Evolutionary conservation across 1,284 basidiomycete genomes (phyloP).

Genomic region (Megacollybia platyphylla): DNA sequence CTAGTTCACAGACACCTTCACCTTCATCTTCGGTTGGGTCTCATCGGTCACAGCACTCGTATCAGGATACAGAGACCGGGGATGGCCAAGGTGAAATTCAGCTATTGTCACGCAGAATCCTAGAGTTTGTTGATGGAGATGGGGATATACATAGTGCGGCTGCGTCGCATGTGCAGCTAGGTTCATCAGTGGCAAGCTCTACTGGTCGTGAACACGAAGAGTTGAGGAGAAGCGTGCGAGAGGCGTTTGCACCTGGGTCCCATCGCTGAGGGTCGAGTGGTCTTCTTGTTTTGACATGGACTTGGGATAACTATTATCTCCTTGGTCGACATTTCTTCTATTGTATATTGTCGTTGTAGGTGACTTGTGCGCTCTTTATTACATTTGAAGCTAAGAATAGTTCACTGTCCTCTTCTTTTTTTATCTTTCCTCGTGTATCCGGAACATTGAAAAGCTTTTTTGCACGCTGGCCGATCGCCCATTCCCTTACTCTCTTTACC

Average conservation of each 20-base stretch:
- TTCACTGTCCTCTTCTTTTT: constrained; percentile 10
- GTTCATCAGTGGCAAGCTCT: constrained; percentile 46
- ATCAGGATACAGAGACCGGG: constrained; percentile 72
- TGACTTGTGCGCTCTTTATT: constrained; percentile 3
- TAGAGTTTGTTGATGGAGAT: constrained; percentile 75
- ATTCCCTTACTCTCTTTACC: background rate
- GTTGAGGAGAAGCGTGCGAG: constrained; percentile 64
- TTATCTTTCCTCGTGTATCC: background rate
- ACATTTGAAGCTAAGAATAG: background rate
- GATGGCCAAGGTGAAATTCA: constrained; percentile 85
- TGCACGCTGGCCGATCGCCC: background rate
- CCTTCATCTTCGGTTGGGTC: constrained; percentile 64
- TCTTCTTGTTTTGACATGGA: constrained; percentile 2
- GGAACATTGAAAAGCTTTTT: constrained; percentile 3
- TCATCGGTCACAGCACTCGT: constrained; percentile 58
- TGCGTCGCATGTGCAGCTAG: constrained; percentile 51
- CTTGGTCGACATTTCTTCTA: background rate
- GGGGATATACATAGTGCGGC: constrained; percentile 46
- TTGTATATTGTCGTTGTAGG: background rate
- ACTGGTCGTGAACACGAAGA: constrained; percentile 60
- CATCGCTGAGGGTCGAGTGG: constrained; percentile 22
- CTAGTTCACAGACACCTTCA: constrained; percentile 60
- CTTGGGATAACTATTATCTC: background rate
- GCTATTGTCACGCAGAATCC: constrained; percentile 69
- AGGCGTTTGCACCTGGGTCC: constrained; percentile 57